Conservation (phyloP, 1,139 yeast genomes). For the Blastobotrys capitulatus region DNA sequence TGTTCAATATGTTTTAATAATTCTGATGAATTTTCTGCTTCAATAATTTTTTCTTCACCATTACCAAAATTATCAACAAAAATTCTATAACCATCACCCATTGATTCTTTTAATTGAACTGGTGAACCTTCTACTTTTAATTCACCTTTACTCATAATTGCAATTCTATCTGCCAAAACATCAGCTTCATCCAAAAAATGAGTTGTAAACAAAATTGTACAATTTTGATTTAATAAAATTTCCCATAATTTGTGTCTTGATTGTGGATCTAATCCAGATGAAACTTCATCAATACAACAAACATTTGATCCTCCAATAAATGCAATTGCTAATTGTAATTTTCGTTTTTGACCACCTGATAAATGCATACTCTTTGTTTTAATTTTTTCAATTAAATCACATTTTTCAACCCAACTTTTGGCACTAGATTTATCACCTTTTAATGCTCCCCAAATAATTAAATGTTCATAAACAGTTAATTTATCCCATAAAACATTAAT, state of each 20-base stretch:
- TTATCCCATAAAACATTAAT: conserved; percentile 35
- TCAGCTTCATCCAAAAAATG: conserved; percentile 38
- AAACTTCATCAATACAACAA: conserved; percentile 37
- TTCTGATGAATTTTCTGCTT: conserved; percentile 19
- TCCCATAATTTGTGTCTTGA: conserved; percentile 37
- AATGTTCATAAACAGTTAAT: conserved; percentile 33
- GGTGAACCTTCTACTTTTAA: conserved; percentile 32
- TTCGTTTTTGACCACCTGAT: conserved; percentile 92
- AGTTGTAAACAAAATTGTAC: conserved; percentile 33
- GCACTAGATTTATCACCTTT: conserved; percentile 25
- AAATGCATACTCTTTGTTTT: conserved; percentile 33
- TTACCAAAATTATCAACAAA: conserved; percentile 24
- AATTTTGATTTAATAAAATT: conserved; percentile 29
- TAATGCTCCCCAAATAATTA: conserved; percentile 31
- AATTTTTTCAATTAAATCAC: conserved; percentile 30
- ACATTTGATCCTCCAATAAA: conserved; percentile 35
- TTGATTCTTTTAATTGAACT: conserved; percentile 29
- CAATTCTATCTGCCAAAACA: conserved; percentile 33
- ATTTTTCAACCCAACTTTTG: conserved; percentile 23
- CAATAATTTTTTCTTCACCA: conserved; percentile 25
- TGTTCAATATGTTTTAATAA: conserved; percentile 21
- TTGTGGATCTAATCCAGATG: conserved; percentile 37
- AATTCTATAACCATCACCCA: conserved; percentile 35
- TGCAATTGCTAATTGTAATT: conserved; percentile 67
- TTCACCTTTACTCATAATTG: conserved; percentile 32